phyloP scores from a whole-genome alignment of 129 eudicot genomes.

The Calendula officinalis region DNA sequence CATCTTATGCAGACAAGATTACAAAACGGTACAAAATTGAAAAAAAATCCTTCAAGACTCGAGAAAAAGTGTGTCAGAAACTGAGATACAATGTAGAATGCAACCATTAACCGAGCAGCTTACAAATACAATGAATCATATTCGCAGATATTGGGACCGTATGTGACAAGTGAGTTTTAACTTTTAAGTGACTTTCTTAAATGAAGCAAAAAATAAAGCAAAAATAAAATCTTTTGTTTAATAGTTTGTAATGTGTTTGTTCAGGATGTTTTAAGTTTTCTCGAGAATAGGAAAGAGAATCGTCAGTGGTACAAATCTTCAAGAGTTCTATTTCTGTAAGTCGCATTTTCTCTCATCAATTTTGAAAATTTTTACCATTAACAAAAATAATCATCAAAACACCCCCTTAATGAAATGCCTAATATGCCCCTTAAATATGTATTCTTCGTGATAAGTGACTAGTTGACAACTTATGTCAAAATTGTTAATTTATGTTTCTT shows the following conservation, averaged over 20 bases:
- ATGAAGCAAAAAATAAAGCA: not conserved
- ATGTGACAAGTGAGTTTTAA: slow-evolving; percentile 63
- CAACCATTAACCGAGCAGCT: slow-evolving; percentile 69
- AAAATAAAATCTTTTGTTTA: not conserved
- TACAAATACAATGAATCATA: slow-evolving; percentile 52
- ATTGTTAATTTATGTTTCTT: too few relatives aligned
- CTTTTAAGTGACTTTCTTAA: not conserved
- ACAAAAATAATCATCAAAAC: too few relatives aligned
- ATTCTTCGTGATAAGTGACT: too few relatives aligned
- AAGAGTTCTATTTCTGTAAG: slow-evolving; percentile 70
- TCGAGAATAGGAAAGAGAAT: slow-evolving; percentile 80
- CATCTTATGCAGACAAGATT: slow-evolving; percentile 49
- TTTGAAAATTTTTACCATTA: too few relatives aligned
- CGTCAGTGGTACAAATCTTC: slow-evolving; percentile 73
- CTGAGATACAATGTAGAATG: slow-evolving; percentile 67
- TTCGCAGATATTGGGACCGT: slow-evolving; percentile 75
- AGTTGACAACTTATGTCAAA: too few relatives aligned
- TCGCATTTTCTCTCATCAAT: too few relatives aligned
- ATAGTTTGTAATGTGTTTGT: slow-evolving; percentile 22
- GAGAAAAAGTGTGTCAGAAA: slow-evolving; percentile 51
- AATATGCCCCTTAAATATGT: too few relatives aligned
- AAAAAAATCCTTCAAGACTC: slow-evolving; percentile 83
- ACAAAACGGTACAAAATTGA: slow-evolving; percentile 57
- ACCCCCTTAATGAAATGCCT: too few relatives aligned
- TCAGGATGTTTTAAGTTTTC: slow-evolving; percentile 80